These are phyloP conservation scores for Flagelloscypha sp. DNA, from an alignment of 768 basidiomycete species.

Conservation along the genomic window DNA sequence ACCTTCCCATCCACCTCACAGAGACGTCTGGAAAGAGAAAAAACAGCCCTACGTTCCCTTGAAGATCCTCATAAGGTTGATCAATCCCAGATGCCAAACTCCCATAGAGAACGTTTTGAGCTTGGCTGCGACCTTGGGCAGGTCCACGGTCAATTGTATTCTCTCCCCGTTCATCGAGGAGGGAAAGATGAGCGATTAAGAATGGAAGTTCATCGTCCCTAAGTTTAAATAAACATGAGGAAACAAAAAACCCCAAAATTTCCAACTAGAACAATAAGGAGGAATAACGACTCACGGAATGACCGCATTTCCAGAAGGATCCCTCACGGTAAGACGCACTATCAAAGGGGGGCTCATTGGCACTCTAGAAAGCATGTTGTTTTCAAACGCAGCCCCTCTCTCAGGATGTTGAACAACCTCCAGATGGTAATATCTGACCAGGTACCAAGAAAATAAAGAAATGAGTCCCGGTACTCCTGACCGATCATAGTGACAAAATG, in stretches of 20 bases:
- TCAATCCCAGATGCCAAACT: conserved; percentile 80
- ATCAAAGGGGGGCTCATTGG: conserved; percentile 82
- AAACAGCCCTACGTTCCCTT: conserved; percentile 75
- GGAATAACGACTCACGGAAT: conserved; percentile 57
- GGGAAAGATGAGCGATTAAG: conserved; percentile 73
- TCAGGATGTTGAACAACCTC: conserved; percentile 82
- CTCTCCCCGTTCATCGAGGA: conserved; percentile 61
- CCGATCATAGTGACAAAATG: conserved; percentile 8
- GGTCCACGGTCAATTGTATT: conserved; percentile 51
- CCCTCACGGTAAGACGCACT: conserved; percentile 68
- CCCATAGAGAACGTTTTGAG: conserved; percentile 69
- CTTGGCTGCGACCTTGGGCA: conserved; percentile 26
- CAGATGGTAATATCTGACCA: conserved; percentile 68
- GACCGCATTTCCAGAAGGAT: conserved; percentile 60
- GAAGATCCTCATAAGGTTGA: conserved; percentile 68
- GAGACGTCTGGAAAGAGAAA: conserved; percentile 91
- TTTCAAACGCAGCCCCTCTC: conserved; percentile 75
- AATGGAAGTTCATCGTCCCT: conserved; percentile 86
- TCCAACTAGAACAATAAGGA: conserved; percentile 1
- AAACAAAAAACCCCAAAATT: conserved; percentile 5
- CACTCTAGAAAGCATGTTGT: conserved; percentile 64
- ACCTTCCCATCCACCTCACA: conserved; percentile 69
- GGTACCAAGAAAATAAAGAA: too few relatives aligned
- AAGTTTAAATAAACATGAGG: conserved; percentile 19
- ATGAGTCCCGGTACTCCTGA: conserved; percentile 13